These are phyloP conservation scores for Rosa multiflora DNA, from an alignment of 306 rosid species.

Conservation along the genomic window DNA sequence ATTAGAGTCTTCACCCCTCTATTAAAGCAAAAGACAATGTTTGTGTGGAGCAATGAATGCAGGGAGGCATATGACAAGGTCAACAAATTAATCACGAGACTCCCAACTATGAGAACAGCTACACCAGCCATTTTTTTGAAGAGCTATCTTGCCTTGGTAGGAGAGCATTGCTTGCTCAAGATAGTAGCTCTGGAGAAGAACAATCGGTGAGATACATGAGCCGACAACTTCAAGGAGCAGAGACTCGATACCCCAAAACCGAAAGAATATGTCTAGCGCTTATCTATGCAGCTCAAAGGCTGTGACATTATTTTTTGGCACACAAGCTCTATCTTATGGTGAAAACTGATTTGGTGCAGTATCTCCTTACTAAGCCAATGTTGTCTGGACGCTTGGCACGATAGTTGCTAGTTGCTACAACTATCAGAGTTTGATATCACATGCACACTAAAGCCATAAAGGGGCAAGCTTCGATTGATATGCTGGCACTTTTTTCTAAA, in stretches of 20 bases:
- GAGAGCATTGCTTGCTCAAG: background rate
- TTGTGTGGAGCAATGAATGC: background rate
- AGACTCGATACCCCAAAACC: background rate
- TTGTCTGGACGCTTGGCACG: background rate
- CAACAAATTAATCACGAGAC: background rate
- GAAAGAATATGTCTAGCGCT: background rate
- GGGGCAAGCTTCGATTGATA: background rate
- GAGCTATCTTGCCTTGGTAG: background rate
- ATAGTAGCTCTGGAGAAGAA: too few species aligned
- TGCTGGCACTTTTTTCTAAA: background rate
- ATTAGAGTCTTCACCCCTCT: background rate
- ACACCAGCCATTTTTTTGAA: background rate
- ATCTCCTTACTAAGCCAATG: background rate
- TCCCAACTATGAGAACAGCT: background rate
- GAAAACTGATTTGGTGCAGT: background rate
- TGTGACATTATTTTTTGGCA: background rate
- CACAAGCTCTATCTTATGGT: background rate
- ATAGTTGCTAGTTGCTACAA: background rate
- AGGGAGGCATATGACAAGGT: background rate
- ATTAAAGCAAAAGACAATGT: background rate
- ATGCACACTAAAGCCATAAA: background rate
- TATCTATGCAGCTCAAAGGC: background rate
- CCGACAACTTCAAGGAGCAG: background rate
- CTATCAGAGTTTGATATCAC: background rate
- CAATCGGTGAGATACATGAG: background rate